Conservation (phyloP, 139 green algal genomes). For the Trebouxia sp. region DNA sequence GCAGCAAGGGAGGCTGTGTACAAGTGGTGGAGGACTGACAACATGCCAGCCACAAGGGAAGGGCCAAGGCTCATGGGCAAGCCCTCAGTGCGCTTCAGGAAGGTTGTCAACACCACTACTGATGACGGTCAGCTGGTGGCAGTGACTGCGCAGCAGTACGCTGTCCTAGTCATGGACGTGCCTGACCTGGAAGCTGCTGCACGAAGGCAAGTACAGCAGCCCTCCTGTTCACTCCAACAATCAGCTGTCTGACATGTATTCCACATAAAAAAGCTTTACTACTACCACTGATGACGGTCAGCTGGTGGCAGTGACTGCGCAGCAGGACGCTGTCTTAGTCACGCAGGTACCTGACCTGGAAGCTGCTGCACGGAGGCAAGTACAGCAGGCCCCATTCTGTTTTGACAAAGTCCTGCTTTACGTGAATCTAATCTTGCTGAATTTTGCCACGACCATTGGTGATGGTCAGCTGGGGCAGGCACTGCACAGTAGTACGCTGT, state of each 20-base stretch:
- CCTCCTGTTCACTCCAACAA: background rate
- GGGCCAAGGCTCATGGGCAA: constrained; percentile 32
- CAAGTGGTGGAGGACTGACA: constrained; percentile 31
- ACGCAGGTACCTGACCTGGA: constrained; percentile 48
- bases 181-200: constrained; percentile 33
- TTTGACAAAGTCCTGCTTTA: too few species aligned
- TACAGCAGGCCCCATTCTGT: too few species aligned
- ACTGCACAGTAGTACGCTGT: constrained; percentile 71
- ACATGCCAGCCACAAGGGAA: background rate
- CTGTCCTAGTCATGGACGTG: constrained; percentile 62
- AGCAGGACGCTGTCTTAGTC: constrained; percentile 65
- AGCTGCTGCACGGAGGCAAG: too few species aligned
- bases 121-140: constrained; percentile 38
- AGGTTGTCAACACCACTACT: constrained; percentile 63
- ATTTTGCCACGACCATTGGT: constrained; percentile 61
- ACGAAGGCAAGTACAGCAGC: background rate
- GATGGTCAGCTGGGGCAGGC: constrained; percentile 44
- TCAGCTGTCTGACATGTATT: background rate
- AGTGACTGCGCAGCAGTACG: constrained; percentile 73
- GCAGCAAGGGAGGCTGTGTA: constrained; percentile 6
- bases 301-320: constrained; percentile 56
- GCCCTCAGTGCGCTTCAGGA: constrained; percentile 61
- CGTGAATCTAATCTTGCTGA: too few species aligned
- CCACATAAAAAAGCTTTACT: constrained; percentile 73
- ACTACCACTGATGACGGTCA: constrained; percentile 34